Evolutionary conservation across 176 grass and related monocot species (phyloP).

Genomic region (Oropetium thomaeum): DNA sequence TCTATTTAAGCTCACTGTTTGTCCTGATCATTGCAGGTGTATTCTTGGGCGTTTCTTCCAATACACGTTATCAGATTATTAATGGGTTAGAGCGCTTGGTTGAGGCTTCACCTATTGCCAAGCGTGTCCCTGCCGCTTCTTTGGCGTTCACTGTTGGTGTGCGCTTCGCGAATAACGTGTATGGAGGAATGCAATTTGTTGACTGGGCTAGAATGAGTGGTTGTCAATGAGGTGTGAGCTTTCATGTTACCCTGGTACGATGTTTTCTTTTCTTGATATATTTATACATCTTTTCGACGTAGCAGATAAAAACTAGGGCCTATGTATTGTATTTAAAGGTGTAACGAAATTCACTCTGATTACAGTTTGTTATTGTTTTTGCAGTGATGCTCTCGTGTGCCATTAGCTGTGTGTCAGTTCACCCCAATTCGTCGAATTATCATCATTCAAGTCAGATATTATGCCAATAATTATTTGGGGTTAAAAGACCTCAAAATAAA

Average conservation of each 20-base stretch:
- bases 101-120: slow-evolving; percentile 77
- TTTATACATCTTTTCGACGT: neutral
- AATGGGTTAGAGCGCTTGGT: slow-evolving; percentile 80
- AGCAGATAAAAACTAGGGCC: neutral
- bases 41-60: slow-evolving; percentile 87
- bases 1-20: neutral
- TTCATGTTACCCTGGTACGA: slow-evolving; percentile 24
- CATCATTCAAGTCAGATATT: neutral
- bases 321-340: neutral
- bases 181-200: slow-evolving; percentile 97
- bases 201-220: slow-evolving; percentile 88
- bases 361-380: slow-evolving; percentile 24
- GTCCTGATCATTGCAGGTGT: slow-evolving; percentile 55
- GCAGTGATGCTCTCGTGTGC: neutral
- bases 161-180: slow-evolving; percentile 86
- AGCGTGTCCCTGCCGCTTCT: slow-evolving; percentile 60
- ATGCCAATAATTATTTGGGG: slow-evolving; percentile 18
- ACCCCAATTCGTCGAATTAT: slow-evolving; percentile 33
- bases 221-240: slow-evolving; percentile 50
- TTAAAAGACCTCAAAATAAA: slow-evolving; percentile 17
- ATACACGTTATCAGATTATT: slow-evolving; percentile 93
- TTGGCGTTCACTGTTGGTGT: slow-evolving; percentile 88
- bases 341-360: neutral
- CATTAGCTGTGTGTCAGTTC: neutral
- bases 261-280: neutral